phyloP scores from a whole-genome alignment of 768 basidiomycete species.

The Rhodosporidiobolus odoratus region DNA sequence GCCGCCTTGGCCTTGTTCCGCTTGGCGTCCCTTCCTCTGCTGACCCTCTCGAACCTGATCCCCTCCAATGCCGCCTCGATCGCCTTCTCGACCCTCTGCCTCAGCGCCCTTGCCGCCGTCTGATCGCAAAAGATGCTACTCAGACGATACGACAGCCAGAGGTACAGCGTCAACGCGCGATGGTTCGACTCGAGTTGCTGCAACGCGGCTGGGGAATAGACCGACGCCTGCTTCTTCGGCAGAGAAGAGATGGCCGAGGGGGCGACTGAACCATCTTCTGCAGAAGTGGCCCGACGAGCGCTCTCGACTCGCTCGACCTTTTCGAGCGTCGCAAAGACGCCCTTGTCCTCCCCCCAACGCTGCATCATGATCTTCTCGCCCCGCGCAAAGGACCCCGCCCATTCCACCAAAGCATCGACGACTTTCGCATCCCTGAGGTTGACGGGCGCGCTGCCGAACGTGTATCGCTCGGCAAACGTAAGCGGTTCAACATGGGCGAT shows the following conservation, averaged over 20 bases:
- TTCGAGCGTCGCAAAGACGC: constrained; percentile 51
- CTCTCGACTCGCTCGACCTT: constrained; percentile 40
- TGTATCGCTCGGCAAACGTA: constrained; percentile 44
- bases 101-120: constrained; percentile 54
- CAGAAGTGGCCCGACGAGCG: neutral
- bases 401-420: constrained; percentile 42
- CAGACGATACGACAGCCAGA: constrained; percentile 75
- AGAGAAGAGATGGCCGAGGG: neutral
- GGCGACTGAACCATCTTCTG: too few relatives aligned
- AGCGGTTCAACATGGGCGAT: constrained; percentile 44
- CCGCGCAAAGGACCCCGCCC: constrained; percentile 52
- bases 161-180: constrained; percentile 66
- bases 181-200: constrained; percentile 65
- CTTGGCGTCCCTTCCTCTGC: constrained; percentile 14
- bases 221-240: neutral
- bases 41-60: constrained; percentile 27
- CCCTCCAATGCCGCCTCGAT: constrained; percentile 57
- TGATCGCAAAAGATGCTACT: constrained; percentile 63
- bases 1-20: constrained; percentile 19
- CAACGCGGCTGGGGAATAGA: constrained; percentile 31
- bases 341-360: constrained; percentile 46
- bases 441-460: constrained; percentile 47
- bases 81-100: constrained; percentile 60
- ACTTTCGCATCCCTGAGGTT: constrained; percentile 45
- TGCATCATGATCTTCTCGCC: constrained; percentile 52